Base-by-base conservation (phyloP, 345 rosid species). In the Garcia nutans region DNA sequence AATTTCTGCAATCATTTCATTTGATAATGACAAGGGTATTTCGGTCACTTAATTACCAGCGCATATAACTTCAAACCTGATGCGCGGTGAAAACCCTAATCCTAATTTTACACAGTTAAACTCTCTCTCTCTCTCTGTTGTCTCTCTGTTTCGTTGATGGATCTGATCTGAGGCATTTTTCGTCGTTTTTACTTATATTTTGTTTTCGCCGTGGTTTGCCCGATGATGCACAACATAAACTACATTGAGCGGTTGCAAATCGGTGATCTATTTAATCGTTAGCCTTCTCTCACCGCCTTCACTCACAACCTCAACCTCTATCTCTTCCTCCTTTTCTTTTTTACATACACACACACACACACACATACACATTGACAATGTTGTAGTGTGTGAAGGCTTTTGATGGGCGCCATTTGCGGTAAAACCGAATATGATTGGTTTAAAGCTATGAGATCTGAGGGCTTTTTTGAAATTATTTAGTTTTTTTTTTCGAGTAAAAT, bases 391-490 rank as follows among this genome's bases (percentile, higher is more conserved):
- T 82, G 37, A 76, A 52, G 77, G 77, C 80, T 74, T 76, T 77
- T 75, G 85, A 78, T 68, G 82, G 79, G 77, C 44, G 8, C 71
- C 79, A 16, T 72, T 70, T 71, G 82, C 80, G 3, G 13, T 8
- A 17, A 73, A 59, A 42, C 87, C 80, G 70, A 72, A 76, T 16
- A 81, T 85, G 89, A 84, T 83, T 74, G 73, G 66, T 74, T 78
- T 17, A 82, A 50, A 86, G 88, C 90, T 86, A 82, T 85, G 90
- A 88, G 86, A 84, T 88, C 86, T 82, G 87, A 86, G 87, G 86
- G 89, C 77, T 81, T 74, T 60, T 28, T 20, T 28, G 3, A 22
- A 22, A 22, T 4, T 33, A 3, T 33, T 37, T 37, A n/a, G 2
- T 58, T 23, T 58, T 10, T 9, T 10, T 58, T 58, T 2, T 2